phyloP scores from a whole-genome alignment of 2,329 filamentous ascomycete genomes.

The Colletotrichum siamense region DNA sequence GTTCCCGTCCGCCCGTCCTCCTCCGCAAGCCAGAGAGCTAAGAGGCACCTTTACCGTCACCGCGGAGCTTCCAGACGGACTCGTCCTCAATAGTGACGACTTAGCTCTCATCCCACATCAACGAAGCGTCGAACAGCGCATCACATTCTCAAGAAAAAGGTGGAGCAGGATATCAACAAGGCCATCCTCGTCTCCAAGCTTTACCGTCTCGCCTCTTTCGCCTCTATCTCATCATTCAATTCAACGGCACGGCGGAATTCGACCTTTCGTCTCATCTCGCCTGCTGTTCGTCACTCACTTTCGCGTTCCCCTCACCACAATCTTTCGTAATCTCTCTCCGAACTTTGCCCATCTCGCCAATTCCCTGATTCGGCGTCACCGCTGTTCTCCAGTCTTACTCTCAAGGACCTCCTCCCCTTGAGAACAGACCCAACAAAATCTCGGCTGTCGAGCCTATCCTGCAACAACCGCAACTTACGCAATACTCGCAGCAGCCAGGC shows the following conservation, averaged over 20 bases:
- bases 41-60: neutral
- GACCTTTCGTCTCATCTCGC: neutral
- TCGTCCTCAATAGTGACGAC: neutral
- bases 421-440: neutral
- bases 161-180: neutral
- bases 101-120: neutral
- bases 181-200: constrained; percentile 4
- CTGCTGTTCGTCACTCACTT: neutral
- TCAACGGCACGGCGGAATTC: neutral
- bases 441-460: neutral
- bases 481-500: neutral
- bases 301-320: neutral
- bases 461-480: neutral
- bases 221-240: neutral
- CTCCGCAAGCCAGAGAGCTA: neutral
- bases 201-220: neutral
- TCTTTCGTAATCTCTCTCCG: neutral
- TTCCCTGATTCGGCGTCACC: constrained; percentile 8
- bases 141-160: neutral
- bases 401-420: neutral
- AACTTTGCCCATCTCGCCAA: neutral
- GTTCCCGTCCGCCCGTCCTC: neutral
- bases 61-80: neutral
- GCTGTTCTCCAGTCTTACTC: neutral
- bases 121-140: constrained; percentile 1